These are phyloP conservation scores for Arxiozyma slooffiae DNA, from an alignment of 1,139 yeast species.

Conservation along the genomic window DNA sequence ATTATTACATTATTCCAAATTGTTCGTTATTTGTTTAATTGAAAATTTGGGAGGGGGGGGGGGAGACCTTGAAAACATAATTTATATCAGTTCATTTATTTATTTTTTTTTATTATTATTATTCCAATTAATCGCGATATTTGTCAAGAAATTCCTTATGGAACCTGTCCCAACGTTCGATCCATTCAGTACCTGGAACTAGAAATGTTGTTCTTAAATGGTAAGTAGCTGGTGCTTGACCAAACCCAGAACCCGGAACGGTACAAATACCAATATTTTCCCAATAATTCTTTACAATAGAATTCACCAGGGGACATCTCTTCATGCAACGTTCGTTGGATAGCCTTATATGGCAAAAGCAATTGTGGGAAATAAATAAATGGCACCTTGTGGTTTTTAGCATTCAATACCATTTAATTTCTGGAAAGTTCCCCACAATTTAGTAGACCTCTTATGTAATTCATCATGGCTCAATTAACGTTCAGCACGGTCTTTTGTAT, in stretches of 20 bases:
- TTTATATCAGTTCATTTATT: too few species aligned
- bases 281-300: conserved; percentile 72
- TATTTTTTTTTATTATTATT: too few species aligned
- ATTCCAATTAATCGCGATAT: conserved; percentile 35
- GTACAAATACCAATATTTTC: conserved; percentile 91
- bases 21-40: background rate
- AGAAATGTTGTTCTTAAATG: conserved; percentile 93
- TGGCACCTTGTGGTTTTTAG: conserved; percentile 90
- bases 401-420: conserved; percentile 74
- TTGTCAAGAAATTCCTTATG: conserved; percentile 59
- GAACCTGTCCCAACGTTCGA: conserved; percentile 62
- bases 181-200: conserved; percentile 91
- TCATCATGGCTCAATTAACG: conserved; percentile 50
- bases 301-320: conserved; percentile 68
- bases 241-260: conserved; percentile 95
- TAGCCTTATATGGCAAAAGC: conserved; percentile 52
- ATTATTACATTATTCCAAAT: background rate
- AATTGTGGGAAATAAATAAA: conserved; percentile 89
- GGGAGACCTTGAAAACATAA: too few species aligned
- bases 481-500: conserved; percentile 54
- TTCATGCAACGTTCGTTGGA: conserved; percentile 46
- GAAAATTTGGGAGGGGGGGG: too few species aligned
- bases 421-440: conserved; percentile 59
- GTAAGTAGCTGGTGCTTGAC: conserved; percentile 78
- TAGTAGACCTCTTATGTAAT: conserved; percentile 52